Conservation (phyloP, 2,329 filamentous ascomycete genomes). For the Trichoderma sp. region DNA sequence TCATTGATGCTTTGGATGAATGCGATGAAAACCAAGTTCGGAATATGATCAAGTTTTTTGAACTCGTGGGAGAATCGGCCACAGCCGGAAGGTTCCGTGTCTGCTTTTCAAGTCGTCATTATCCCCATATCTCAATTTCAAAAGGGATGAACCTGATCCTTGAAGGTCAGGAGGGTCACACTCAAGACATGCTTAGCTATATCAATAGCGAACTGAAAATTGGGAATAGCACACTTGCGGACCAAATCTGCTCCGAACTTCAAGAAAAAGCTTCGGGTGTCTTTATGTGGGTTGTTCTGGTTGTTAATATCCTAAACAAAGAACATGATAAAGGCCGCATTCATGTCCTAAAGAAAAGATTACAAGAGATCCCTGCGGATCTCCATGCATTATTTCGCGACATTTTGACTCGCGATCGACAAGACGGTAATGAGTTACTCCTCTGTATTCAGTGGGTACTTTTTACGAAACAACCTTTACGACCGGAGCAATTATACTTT, state of each 20-base stretch:
- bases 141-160: constrained; percentile 29
- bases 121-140: constrained; percentile 40
- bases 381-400: constrained; percentile 50
- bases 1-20: constrained; percentile 47
- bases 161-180: constrained; percentile 29
- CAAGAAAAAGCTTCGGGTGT: constrained; percentile 39
- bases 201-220: constrained; percentile 30
- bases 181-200: constrained; percentile 29
- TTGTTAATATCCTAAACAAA: constrained; percentile 39
- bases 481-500: constrained; percentile 43
- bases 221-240: constrained; percentile 29
- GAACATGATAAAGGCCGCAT: constrained; percentile 33
- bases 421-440: constrained; percentile 40
- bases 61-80: constrained; percentile 35
- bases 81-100: constrained; percentile 28
- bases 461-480: constrained; percentile 45
- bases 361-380: constrained; percentile 37
- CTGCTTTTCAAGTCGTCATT: constrained; percentile 49
- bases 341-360: constrained; percentile 25
- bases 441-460: constrained; percentile 53
- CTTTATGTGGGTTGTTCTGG: constrained; percentile 46
- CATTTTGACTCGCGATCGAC: constrained; percentile 48
- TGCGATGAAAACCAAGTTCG: constrained; percentile 41
- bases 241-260: constrained; percentile 25
- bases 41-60: constrained; percentile 43